Evolutionary conservation across 208 protist genomes (phyloP).

Genomic region (Trypanosoma cruzi): DNA sequence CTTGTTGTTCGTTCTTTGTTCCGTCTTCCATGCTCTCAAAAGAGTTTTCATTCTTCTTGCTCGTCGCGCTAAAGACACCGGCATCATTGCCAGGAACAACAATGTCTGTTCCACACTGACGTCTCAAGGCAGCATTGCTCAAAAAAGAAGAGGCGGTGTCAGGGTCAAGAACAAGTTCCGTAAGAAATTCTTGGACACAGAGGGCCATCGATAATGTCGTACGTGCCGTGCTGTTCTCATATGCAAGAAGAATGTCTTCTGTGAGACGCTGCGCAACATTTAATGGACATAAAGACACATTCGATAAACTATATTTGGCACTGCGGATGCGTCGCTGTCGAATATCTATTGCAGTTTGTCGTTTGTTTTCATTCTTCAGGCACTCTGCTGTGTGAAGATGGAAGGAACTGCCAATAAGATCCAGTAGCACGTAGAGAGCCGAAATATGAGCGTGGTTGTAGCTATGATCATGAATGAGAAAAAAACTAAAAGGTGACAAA

Average conservation of each 20-base stretch:
- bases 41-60: not conserved
- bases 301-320: slow-evolving; percentile 29
- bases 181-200: slow-evolving; percentile 69
- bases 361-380: slow-evolving; percentile 27
- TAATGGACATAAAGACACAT: slow-evolving; percentile 54
- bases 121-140: slow-evolving; percentile 53
- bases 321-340: not conserved
- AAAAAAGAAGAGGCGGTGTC: slow-evolving; percentile 72
- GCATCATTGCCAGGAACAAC: slow-evolving; percentile 30
- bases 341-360: slow-evolving; percentile 30
- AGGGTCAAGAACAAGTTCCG: slow-evolving; percentile 71
- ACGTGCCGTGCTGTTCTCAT: slow-evolving; percentile 68
- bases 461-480: slow-evolving; percentile 79
- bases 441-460: slow-evolving; percentile 85
- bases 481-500: slow-evolving; percentile 79
- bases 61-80: not conserved
- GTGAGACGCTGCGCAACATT: slow-evolving; percentile 71
- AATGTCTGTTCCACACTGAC: slow-evolving; percentile 51
- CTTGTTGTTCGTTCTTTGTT: slow-evolving; percentile 4
- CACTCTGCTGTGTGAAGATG: slow-evolving; percentile 64
- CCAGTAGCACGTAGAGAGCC: slow-evolving; percentile 69
- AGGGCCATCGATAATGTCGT: slow-evolving; percentile 71
- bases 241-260: slow-evolving; percentile 77
- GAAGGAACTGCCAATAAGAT: slow-evolving; percentile 45
- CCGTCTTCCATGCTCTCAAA: not conserved